Evolutionary conservation across 2,329 filamentous ascomycete genomes (phyloP), one percentile per base, ranked within the genome.

Genomic region (Trichothecium sympodiale): DNA sequence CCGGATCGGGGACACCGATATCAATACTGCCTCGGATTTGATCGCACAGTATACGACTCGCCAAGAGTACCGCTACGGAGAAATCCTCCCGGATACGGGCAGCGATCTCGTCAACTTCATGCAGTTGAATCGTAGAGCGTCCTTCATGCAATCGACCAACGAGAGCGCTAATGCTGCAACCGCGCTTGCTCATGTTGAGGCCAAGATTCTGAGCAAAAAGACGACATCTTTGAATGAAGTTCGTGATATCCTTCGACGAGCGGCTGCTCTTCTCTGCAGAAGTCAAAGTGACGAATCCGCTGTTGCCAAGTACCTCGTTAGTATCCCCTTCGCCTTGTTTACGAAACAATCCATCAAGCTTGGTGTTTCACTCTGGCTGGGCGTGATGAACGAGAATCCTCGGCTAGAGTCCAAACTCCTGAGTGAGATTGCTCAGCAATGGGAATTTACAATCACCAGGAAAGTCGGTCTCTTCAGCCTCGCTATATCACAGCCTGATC

Each of bases 21-120:
- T 95, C 54, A 94, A 96, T 54, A 87, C 88, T 9, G 87, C 85
- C 1, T 96, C 91, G 3, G 89, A 96, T 54, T 94, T 98, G 49
- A 77, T 98, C 52, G 87, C 91, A 2, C 89, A 98, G 52, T 98
- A 98, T 55, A 96, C 89, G 4, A 93, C 87, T 17, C 82, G 91
- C 27, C 93, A 98, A 54, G 88, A 94, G 52, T 98, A 98, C 56
- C 79, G 88, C 38, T 89, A 89, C 51, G 77, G 86, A 9, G 86
- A 94, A 53, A 73, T 77, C 3, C 62, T 83, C 27, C 76, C 80
- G 2, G 78, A 82, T 39, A 74, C 79, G 41, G 77, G 80, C 40
- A 67, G 71, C 40, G 77, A 82, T 50, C 73, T 81, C 62, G 60
- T 81, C 34, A 70, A 67, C 31, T 69, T 73, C 39, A 71, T 77